A percentile compares a stretch with the other conserved stretches of the same genome.
Conservation (phyloP, 208 protist species). For the Histomonas meleagridis region DNA sequence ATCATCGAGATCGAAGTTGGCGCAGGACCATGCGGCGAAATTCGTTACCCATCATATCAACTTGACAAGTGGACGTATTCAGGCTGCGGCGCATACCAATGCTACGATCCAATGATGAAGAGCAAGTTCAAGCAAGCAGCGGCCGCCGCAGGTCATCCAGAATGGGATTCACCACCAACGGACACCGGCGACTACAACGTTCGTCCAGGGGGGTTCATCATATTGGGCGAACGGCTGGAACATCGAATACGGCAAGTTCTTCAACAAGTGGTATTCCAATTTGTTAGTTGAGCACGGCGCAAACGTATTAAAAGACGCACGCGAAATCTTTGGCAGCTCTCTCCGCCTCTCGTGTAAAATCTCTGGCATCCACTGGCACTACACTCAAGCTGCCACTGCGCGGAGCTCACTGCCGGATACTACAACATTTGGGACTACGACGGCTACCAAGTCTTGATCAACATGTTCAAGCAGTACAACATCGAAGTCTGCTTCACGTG, state of each 20-base stretch:
- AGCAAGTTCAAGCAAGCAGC: neutral
- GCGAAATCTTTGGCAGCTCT: neutral
- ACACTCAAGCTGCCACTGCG: neutral
- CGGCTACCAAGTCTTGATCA: neutral
- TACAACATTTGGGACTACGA: neutral
- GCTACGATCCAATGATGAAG: slow-evolving; percentile 2
- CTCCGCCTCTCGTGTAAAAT: neutral
- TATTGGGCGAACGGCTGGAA: neutral
- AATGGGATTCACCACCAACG: neutral
- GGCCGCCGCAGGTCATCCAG: neutral
- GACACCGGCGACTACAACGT: neutral
- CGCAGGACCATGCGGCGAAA: slow-evolving; percentile 50
- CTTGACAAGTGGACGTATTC: slow-evolving; percentile 51
- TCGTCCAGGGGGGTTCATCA: neutral
- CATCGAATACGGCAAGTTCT: neutral
- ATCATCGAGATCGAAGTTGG: neutral
- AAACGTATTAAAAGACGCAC: neutral
- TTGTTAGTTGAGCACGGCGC: neutral
- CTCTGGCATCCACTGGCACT: neutral
- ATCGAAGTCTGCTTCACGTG: neutral
- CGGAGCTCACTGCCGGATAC: neutral
- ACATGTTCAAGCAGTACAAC: neutral
- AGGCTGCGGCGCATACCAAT: slow-evolving; percentile 49
- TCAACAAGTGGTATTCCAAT: neutral
- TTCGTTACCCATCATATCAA: slow-evolving; percentile 59